Evolutionary conservation across 2,329 filamentous ascomycete species (phyloP).

Genomic region (Nigrograna mackinnonii): DNA sequence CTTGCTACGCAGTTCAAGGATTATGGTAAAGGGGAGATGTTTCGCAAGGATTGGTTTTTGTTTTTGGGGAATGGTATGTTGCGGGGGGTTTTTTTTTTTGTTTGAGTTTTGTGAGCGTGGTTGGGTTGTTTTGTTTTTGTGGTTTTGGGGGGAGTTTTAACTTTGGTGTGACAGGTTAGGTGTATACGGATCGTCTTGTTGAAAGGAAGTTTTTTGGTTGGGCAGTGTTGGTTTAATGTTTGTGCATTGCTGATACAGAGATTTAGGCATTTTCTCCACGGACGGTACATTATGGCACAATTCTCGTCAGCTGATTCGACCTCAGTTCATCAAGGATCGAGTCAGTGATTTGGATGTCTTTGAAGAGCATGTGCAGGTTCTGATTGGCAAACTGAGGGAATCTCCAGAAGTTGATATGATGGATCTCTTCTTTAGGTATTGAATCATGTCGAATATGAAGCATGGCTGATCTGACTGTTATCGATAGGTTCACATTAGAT

Average conservation of each 20-base stretch:
- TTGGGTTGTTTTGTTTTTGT: background rate
- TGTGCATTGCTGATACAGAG: background rate
- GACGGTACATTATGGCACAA: conserved; percentile 80
- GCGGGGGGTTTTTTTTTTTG: background rate
- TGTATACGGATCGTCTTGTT: background rate
- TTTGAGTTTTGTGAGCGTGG: background rate
- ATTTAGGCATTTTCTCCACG: conserved; percentile 64
- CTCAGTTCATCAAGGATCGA: conserved; percentile 84
- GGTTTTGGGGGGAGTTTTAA: background rate
- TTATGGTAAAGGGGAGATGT: conserved; percentile 78
- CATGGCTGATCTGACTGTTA: conserved; percentile 1
- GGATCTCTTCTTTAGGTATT: conserved; percentile 73
- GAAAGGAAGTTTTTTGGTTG: too few relatives aligned
- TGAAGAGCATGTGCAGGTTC: conserved; percentile 73
- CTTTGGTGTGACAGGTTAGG: background rate
- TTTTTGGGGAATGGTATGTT: conserved; percentile 71
- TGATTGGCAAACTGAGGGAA: conserved; percentile 67
- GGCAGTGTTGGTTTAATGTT: too few relatives aligned
- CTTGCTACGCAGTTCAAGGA: conserved; percentile 85
- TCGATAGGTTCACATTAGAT: conserved; percentile 70
- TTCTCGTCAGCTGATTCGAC: conserved; percentile 79
- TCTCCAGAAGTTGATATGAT: conserved; percentile 68
- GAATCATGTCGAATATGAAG: background rate
- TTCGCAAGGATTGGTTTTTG: conserved; percentile 74
- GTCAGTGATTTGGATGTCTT: conserved; percentile 81